Evolutionary conservation across 2,329 filamentous ascomycete species (phyloP).

Genomic region (Calonectria leucothoes): DNA sequence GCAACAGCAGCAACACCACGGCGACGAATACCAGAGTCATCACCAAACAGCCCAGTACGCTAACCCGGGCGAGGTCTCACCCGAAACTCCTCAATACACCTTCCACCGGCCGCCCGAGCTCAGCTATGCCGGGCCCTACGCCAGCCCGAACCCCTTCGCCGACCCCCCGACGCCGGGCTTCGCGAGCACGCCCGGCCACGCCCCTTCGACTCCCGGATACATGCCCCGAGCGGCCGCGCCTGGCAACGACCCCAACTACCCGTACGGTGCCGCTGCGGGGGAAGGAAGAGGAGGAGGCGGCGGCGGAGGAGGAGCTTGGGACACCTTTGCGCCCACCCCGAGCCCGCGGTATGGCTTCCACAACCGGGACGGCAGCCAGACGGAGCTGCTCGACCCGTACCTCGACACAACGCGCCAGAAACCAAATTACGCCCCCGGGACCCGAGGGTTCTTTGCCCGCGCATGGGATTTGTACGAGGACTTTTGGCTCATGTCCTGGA

Average conservation of each 20-base stretch:
- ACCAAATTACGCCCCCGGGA: neutral
- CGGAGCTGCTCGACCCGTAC: neutral
- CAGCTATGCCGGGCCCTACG: neutral
- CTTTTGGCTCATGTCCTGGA: constrained; percentile 38
- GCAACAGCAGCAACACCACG: neutral
- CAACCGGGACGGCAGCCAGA: neutral
- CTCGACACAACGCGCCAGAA: neutral
- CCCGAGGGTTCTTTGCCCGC: constrained; percentile 3
- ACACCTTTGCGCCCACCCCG: neutral
- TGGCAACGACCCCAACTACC: neutral
- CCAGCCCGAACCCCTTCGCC: neutral
- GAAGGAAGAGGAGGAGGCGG: neutral
- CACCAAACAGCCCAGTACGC: neutral
- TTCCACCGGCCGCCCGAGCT: constrained; percentile 3
- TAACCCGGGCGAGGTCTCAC: neutral
- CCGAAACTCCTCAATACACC: constrained; percentile 16
- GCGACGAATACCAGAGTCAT: neutral
- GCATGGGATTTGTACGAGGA: neutral
- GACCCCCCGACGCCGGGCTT: neutral
- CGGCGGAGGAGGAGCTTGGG: neutral
- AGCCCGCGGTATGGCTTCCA: constrained; percentile 10
- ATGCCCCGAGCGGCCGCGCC: neutral
- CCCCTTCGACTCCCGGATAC: constrained; percentile 8
- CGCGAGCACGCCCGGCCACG: neutral
- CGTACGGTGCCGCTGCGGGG: neutral